Percentiles rank a stretch among this genome's conserved stretches.
Evolutionary conservation across 2,329 filamentous ascomycete genomes (phyloP).

Genomic region (Zelopaecilomyces penicillatus): DNA sequence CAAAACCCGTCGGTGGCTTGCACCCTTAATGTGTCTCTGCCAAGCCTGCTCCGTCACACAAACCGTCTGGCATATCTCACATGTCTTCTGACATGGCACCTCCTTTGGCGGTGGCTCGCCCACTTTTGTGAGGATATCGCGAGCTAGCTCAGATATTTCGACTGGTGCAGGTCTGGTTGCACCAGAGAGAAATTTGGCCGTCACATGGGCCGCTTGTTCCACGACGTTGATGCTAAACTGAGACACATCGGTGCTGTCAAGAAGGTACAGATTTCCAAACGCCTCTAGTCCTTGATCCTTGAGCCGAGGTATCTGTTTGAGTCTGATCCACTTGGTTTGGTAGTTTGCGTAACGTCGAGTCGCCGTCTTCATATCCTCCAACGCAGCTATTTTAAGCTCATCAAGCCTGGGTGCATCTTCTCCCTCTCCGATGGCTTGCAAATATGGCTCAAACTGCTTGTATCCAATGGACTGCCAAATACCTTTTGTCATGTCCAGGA

Average conservation of each 20-base stretch:
- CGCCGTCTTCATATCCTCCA: constrained; percentile 71
- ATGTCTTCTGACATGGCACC: constrained; percentile 50
- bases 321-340: constrained; percentile 79
- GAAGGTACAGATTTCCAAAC: constrained; percentile 58
- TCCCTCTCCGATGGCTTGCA: constrained; percentile 36
- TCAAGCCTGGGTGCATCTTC: constrained; percentile 34
- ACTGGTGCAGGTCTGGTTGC: constrained; percentile 43
- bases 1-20: constrained; percentile 24
- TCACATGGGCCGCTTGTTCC: constrained; percentile 53
- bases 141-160: constrained; percentile 39
- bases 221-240: constrained; percentile 58
- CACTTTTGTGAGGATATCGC: constrained; percentile 46
- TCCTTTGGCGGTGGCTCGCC: constrained; percentile 41
- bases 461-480: constrained; percentile 98
- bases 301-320: constrained; percentile 68
- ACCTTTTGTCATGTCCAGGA: constrained; percentile 66
- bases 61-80: constrained; percentile 63
- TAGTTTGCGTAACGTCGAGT: constrained; percentile 82
- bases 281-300: constrained; percentile 42
- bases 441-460: constrained; percentile 76
- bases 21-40: constrained; percentile 30
- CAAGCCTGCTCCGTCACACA: constrained; percentile 45
- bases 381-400: constrained; percentile 46
- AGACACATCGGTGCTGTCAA: constrained; percentile 67
- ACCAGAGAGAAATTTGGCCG: constrained; percentile 53